Evolutionary conservation across 2,329 filamentous ascomycete genomes (phyloP), one percentile per base, ranked within the genome.

Genomic region (Neofusicoccum cordaticola): DNA sequence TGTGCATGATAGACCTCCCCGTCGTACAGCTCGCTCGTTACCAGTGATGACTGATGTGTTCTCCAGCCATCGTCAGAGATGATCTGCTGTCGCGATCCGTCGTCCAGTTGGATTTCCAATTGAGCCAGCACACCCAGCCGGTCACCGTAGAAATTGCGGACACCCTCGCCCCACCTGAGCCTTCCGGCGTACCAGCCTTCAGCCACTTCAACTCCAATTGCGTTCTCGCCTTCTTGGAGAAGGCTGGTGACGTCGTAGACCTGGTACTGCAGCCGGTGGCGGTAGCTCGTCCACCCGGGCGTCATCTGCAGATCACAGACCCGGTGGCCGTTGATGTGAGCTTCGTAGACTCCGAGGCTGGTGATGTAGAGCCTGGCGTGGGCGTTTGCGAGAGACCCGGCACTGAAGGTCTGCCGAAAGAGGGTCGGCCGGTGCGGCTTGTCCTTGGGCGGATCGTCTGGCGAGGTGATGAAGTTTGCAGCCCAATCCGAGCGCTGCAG

Each of bases 241-340:
- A 82, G 73, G 0, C 73, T 66, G 0, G 78, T 80, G 1, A 86
- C 80, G 66, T 87, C 83, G 63, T 82, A 84, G 0, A 80, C 82
- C 63, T 86, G 79, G 66, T 86, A 88, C 1, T 78, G 74, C n/a
- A 82, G 78, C 0, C 84, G 77, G 52, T 81, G 72, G 0, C 79
- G 72, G 66, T 86, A 87, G 2, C 79, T 79, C 48, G 81, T 80
- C 81, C 83, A 86, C 0, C 84, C 84, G 0, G 84, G 84, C 19
- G 83, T 80, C 41, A 85, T 66, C 5, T 69, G 51, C 37, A 66
- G 44, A 53, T 70, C 65, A 22, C 65, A 63, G 3, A 69, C 66
- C 12, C 65, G 66, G 8, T 68, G 57, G 3, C 68, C 68, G 48
- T 70, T 70, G 27, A 70, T 64, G 27, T 66, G 57, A 15, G 68